Base-by-base conservation (phyloP, 805 yeast species). In the Metschnikowia dekortorum region DNA sequence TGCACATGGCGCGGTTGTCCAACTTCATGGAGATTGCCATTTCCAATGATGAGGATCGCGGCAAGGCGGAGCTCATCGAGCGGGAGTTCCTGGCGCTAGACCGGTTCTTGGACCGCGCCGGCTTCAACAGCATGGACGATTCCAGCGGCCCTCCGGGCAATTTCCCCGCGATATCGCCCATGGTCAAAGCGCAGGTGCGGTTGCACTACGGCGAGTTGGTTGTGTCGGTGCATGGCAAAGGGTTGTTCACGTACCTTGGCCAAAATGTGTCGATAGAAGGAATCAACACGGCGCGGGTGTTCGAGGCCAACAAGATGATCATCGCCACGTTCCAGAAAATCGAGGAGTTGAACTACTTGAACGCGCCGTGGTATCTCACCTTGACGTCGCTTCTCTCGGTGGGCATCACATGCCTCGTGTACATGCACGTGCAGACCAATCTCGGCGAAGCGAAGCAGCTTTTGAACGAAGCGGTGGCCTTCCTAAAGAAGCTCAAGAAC, bases 291-390 rank as follows among this genome's bases (percentile, higher is more conserved):
- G 66, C 64, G 34, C 49, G 61, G 53, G 66, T 75, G 2, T 28
- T 71, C 1, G 62, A 57, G 26, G 62, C 71, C 34, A 65, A 68
- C 45, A 39, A 44, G 33, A 44, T 28, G 11, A 36, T 29, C 26
- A 44, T 44, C 9, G 46, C 46, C 34, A 44, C 34, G 2, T 44
- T 44, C 28, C 35, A 44, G 14, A 44, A 35, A 16, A 6, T 44
- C 10, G 57, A 57, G 11, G 66, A 69, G 16, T 61, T 69, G 3
- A 54, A 72, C 8, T 63, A 61, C 16, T 55, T 72, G 8, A 53
- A 61, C 48, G 58, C 71, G 11, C 85, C 85, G 2, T 82, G 86
- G 86, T 78, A 79, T 71, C 54, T 72, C 43, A 71, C 67, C 30
- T 61, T 83, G 42, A 65, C 75, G 3, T 57, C 77, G 10, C 59